Evolutionary conservation across 805 yeast genomes (phyloP).

Genomic region (Candida oleophila): DNA sequence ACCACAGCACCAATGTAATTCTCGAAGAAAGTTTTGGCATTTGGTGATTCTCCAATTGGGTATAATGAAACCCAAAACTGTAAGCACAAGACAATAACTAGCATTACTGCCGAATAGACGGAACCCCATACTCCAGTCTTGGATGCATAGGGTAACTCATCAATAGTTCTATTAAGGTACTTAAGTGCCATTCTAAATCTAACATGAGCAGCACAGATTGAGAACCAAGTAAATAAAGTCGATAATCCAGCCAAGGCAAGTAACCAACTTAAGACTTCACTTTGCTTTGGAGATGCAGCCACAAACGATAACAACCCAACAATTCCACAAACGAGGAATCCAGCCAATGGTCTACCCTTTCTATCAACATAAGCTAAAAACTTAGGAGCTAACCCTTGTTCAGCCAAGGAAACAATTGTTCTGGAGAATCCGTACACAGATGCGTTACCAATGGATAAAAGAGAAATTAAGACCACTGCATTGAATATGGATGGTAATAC

Average conservation of each 20-base stretch:
- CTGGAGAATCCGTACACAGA: constrained; percentile 45
- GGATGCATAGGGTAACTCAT: constrained; percentile 54
- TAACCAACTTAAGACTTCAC: constrained; percentile 36
- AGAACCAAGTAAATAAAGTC: constrained; percentile 36
- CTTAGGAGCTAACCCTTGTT: constrained; percentile 40
- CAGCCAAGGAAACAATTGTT: constrained; percentile 38
- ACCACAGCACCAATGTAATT: constrained; percentile 52
- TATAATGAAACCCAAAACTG: constrained; percentile 36
- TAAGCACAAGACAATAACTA: constrained; percentile 26
- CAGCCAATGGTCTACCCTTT: constrained; percentile 39
- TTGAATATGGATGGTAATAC: constrained; percentile 41
- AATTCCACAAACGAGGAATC: constrained; percentile 30
- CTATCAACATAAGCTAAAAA: constrained; percentile 37
- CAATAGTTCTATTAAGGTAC: constrained; percentile 36
- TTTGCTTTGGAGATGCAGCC: constrained; percentile 37
- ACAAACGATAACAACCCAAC: constrained; percentile 41
- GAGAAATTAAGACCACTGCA: constrained; percentile 39
- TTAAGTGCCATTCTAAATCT: constrained; percentile 32
- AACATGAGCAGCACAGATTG: constrained; percentile 30
- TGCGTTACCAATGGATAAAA: constrained; percentile 43
- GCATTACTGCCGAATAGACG: constrained; percentile 22
- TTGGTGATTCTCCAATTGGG: constrained; percentile 27
- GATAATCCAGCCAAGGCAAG: constrained; percentile 35
- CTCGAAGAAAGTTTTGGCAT: constrained; percentile 50
- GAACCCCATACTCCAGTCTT: constrained; percentile 44